phyloP scores from a whole-genome alignment of 768 basidiomycete species.

The Macrolepiota fuliginosa region DNA sequence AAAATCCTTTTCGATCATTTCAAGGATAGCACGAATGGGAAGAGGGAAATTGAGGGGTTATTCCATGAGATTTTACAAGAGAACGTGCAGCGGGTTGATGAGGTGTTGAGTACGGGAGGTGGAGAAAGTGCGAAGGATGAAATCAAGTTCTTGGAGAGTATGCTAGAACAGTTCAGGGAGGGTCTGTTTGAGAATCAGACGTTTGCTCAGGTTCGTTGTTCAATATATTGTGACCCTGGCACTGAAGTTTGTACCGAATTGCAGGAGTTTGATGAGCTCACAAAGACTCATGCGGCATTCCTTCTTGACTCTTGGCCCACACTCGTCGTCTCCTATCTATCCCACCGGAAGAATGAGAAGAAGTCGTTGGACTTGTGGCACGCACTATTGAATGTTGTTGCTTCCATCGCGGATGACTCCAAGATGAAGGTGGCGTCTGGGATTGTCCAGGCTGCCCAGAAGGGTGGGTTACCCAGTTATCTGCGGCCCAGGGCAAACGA shows the following conservation, averaged over 20 bases:
- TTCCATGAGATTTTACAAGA: slow-evolving; percentile 31
- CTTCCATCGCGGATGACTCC: slow-evolving; percentile 23
- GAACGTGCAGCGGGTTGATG: slow-evolving; percentile 31
- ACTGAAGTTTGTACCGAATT: neutral
- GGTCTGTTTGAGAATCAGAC: slow-evolving; percentile 43
- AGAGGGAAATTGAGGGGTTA: slow-evolving; percentile 25
- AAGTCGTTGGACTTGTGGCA: slow-evolving; percentile 42
- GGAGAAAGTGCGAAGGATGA: neutral
- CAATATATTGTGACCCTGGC: neutral
- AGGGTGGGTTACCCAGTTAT: slow-evolving; percentile 38
- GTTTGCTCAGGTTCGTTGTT: slow-evolving; percentile 42
- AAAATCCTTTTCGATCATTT: slow-evolving; percentile 42
- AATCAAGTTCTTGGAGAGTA: slow-evolving; percentile 18
- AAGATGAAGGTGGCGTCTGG: slow-evolving; percentile 15
- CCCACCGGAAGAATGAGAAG: slow-evolving; percentile 34
- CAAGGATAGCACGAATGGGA: slow-evolving; percentile 25
- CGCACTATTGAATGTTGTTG: slow-evolving; percentile 41
- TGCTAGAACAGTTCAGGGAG: slow-evolving; percentile 52
- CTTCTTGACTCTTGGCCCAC: slow-evolving; percentile 40
- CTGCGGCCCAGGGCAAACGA: slow-evolving; percentile 41
- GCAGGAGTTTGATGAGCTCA: slow-evolving; percentile 46
- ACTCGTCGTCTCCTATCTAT: slow-evolving; percentile 53
- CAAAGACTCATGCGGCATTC: neutral
- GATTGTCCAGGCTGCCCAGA: slow-evolving; percentile 37
- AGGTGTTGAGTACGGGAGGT: slow-evolving; percentile 10